Percentiles rank a stretch among this genome's conserved stretches.
Conservation (phyloP, 306 rosid species). For the Medicago truncatula region MtrunA17r5.0-ANR NC_053045.1:7833501-7834000, state of each 20-base stretch:
- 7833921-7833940: slow-evolving; percentile 3
- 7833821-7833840: background rate
- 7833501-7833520: slow-evolving; percentile 4
- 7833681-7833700: background rate
- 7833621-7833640: background rate
- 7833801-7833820: background rate
- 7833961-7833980: slow-evolving; percentile 65
- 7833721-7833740: background rate
- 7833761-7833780: background rate
- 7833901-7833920: background rate
- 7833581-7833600: background rate
- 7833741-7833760: slow-evolving; percentile 18
- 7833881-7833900: background rate
- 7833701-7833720: background rate
- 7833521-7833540: background rate
- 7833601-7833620: background rate
- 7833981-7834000: slow-evolving; percentile 72
- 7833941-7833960: slow-evolving; percentile 66
- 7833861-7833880: too few species aligned
- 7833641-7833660: background rate
- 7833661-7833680: background rate
- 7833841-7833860: background rate
- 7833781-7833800: slow-evolving; percentile 21
- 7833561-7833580: background rate
- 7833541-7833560: background rate